Base-by-base conservation (phyloP, 2,329 filamentous ascomycete species). In the Fusarium zealandicum region DNA sequence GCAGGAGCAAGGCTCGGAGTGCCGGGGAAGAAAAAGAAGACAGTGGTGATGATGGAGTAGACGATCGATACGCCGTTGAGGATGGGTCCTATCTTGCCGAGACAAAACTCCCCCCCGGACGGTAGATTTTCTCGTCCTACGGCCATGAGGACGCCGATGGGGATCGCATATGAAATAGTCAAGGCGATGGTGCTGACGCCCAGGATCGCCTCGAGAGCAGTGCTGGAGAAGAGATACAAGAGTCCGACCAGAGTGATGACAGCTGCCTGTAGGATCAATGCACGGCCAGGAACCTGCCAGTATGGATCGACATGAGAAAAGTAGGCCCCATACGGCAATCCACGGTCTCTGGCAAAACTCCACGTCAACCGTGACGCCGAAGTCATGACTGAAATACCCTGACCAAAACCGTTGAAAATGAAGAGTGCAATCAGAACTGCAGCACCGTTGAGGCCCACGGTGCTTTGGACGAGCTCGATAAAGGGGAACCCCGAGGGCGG, bases 101-200 rank as follows among this genome's bases (percentile, higher is more conserved):
- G 70, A 1, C 64, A 59, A 64, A 82, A 81, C 18, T 73, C 70
- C 37, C 74, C 76, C 0, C 59, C 59, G 0, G 76, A 67, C 0
- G 81, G 78, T 1, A 84, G 68, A 58, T 77, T 79, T 13, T 82
- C 78, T 13, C 83, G 78, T 1, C 83, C 83, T 6, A 75, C 77
- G 0, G 76, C 44, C 22, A 83, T 68, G 0, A 84, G 64, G 0
- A 75, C 75, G 1, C 75, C 33, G 14, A 84, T 82, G 1, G 82
- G 81, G 55, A 84, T 70, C 0, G 64, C 72, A 20, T 75, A 75
- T 4, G 73, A 83, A n/a, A 84, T 76, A 1, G 81, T 84, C 2
- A 84, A 69, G 0, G 81, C 79, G 54, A 84, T 83, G 1, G 81
- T 83, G 69, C 80, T 82, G 52, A 83, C 81, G 51, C 78, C 80